Evolutionary conservation across 352 stramenopile genomes (phyloP).

Genomic region (Globisporangium sylvaticum): DNA sequence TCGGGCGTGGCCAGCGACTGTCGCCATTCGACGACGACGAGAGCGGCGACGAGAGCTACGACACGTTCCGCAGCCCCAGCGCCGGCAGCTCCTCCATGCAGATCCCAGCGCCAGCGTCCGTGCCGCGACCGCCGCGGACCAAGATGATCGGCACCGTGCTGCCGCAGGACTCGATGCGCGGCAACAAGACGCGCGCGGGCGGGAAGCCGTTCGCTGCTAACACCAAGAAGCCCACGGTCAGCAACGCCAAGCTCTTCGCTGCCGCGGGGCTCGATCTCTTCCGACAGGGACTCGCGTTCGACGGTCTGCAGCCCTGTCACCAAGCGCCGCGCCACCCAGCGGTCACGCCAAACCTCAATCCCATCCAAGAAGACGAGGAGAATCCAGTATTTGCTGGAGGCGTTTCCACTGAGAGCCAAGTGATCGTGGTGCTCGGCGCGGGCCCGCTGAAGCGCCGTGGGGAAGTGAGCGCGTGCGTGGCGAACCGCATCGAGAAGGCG

Average conservation of each 20-base stretch:
- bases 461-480: conserved; percentile 26
- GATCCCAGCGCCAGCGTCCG: not conserved
- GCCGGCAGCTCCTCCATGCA: not conserved
- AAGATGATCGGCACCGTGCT: conserved; percentile 40
- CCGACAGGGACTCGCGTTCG: conserved; percentile 46
- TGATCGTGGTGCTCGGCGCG: conserved; percentile 49
- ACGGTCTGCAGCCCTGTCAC: conserved; percentile 34
- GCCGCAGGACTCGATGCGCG: conserved; percentile 45
- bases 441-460: conserved; percentile 24
- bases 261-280: conserved; percentile 62
- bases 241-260: conserved; percentile 32
- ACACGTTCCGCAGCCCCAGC: conserved; percentile 4
- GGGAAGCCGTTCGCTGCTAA: not conserved
- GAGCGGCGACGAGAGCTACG: conserved; percentile 1
- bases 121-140: conserved; percentile 15
- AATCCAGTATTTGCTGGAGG: conserved; percentile 1
- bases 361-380: conserved; percentile 48
- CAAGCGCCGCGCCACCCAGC: conserved; percentile 38
- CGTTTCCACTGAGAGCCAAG: conserved; percentile 24
- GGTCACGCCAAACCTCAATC: conserved; percentile 43
- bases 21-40: not conserved
- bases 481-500: conserved; percentile 33
- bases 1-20: not conserved
- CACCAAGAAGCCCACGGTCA: not conserved
- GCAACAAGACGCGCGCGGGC: conserved; percentile 1